Base-by-base conservation (phyloP, 164 flowering plant species). In the Nelumbo lutea region DNA sequence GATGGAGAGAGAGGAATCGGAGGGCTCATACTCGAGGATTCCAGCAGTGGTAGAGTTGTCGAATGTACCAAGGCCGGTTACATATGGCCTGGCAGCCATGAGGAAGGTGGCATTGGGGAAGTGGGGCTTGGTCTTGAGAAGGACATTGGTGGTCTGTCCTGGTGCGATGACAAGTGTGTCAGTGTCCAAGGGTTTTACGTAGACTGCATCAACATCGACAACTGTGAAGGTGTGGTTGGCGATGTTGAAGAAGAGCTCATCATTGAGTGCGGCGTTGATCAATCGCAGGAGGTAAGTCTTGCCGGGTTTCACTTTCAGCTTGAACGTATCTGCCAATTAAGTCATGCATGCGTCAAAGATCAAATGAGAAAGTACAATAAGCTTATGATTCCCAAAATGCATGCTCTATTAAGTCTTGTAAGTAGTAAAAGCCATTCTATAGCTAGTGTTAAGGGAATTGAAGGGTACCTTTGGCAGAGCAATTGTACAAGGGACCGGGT, bases 191-290 rank as follows among this genome's bases (percentile, higher is more conserved):
- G 97, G 97, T 61, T 89, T 91, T 0, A 82, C 77, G 42, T 91
- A 91, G 51, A 76, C 68, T 0, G 95, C 95, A 40, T 91, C 97
- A 0, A 82, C 83, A 9, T 86, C 93, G 0, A 91, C 93, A 0
- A 88, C 83, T 0, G 85, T 88, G 53, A 90, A 67, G 3, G 80
- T 75, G 74, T 91, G 95, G 76, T 86, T 86, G 13, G 91, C 91
- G 1, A 91, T 83, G 77, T 85, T 79, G 81, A 89, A 89, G 83
- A 91, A 88, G 72, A 91, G 91, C 67, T 91, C 88, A 6, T 85
- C 87, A 42, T 90, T 87, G 57, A 90, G 83, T 67, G 96, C 96
- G 65, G 91, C 91, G 41, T 85, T 88, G 83, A 90, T 83, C 48
- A 90, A n/a, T 4, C 93, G 85, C 1, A 90, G 87, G 5, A 90